A percentile compares a stretch with the other conserved stretches of the same genome.
Conservation (phyloP, 176 grass and related monocot genomes). For the Triticum timopheevii region DNA sequence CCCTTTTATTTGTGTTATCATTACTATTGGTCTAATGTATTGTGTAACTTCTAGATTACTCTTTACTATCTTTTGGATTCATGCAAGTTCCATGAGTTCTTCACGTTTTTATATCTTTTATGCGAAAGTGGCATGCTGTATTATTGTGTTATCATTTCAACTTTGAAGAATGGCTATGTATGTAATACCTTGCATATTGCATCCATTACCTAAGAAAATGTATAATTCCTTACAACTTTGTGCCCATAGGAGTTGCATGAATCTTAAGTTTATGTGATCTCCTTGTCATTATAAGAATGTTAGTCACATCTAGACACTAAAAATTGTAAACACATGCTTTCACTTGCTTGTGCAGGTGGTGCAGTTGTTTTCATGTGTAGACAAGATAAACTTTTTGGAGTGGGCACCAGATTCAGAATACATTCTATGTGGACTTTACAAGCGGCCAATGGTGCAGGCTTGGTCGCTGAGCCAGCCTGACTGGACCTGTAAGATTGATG, state of each 20-base stretch:
- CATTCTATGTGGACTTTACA: constrained; percentile 89
- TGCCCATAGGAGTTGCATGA: background rate
- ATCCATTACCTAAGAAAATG: background rate
- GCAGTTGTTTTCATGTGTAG: constrained; percentile 87
- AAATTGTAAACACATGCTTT: constrained; percentile 14
- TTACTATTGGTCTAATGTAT: background rate
- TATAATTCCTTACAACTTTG: constrained; percentile 23
- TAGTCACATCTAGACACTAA: background rate
- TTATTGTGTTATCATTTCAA: background rate
- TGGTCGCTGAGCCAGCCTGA: constrained; percentile 93
- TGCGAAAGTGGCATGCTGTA: background rate
- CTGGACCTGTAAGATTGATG: constrained; percentile 98
- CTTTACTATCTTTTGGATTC: background rate
- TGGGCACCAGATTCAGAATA: constrained; percentile 94
- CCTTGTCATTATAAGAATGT: constrained; percentile 3
- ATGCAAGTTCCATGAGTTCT: constrained; percentile 6
- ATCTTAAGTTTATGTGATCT: background rate
- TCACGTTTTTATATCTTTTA: constrained; percentile 10
- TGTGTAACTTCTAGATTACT: background rate
- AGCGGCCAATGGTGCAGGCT: constrained; percentile 87
- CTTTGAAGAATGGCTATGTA: background rate
- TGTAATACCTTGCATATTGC: constrained; percentile 20
- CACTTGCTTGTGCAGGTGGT: constrained; percentile 59
- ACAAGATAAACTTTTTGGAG: constrained; percentile 95
- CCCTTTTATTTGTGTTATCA: background rate